Evolutionary conservation across 805 yeast species (phyloP), one percentile per base, ranked within the genome.

Genomic region (Candida odintsovae): DNA sequence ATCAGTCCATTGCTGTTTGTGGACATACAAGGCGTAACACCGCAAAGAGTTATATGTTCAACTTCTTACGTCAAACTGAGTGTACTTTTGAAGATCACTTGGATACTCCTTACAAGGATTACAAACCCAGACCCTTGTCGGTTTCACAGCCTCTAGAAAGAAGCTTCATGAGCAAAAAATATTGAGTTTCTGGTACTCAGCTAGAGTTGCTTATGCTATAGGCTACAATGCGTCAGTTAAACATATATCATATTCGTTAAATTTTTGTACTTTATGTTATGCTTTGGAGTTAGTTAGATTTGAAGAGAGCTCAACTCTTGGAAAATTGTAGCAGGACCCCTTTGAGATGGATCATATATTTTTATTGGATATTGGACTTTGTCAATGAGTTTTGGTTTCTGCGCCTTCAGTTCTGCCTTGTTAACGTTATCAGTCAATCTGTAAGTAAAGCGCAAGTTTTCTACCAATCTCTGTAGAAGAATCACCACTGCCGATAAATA

Each of bases 401-500:
- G 51, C 4, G 41, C 16, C n/a, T 41, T 47, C 26, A 46, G 13
- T n/a, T 52, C 55, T 18, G 42, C 8, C 28, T 20, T 43, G 33
- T 44, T 39, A 19, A 33, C 28, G 16, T 26, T 36, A 19, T 51
- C 54, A 11, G 25, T 22, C 2, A 50, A 18, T 38, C 36, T 53
- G 43, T 51, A 53, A 7, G 45, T 42, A 12, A 38, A 29, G 9
- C 52, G 48, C 19, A 53, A 23, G 22, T 48, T 19, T 7, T 11
- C 25, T 2, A 43, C 8, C 16, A 49, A 22, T 25, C 38, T 42
- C 18, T 45, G 39, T 13, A 45, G 25, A 9, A 42, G 38, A 22
- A 45, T 38, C 5, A 50, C n/a, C 28, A 47, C 42, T 1, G 44
- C 31, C 21, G 46, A 41, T 20, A 47, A 35, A 38, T 46, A 46